Evolutionary conservation across 2,329 filamentous ascomycete species (phyloP).

Genomic region (Thielaviopsis euricoi): DNA sequence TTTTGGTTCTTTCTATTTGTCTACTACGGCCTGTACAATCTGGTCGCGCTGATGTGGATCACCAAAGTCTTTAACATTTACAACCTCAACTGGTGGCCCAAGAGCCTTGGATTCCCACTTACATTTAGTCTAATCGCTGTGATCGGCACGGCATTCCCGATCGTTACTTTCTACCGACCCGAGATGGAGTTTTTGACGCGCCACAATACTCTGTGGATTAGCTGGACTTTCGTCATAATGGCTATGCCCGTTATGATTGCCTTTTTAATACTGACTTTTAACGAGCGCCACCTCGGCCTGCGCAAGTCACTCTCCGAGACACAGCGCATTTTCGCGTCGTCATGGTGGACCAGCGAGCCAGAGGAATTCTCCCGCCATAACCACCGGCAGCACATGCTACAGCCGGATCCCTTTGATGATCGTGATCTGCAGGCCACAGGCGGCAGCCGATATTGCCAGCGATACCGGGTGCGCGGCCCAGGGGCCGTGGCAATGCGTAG

Average conservation of each 20-base stretch:
- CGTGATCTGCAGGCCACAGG: constrained; percentile 12
- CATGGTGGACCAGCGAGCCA: constrained; percentile 47
- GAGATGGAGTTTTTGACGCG: constrained; percentile 35
- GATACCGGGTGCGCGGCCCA: constrained; percentile 8
- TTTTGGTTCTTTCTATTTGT: constrained; percentile 58
- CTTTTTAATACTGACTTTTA: constrained; percentile 44
- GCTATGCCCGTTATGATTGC: constrained; percentile 50
- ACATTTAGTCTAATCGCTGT: constrained; percentile 45
- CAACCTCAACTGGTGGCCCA: constrained; percentile 55
- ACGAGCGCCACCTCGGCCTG: constrained; percentile 45
- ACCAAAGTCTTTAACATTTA: constrained; percentile 58
- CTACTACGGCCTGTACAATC: constrained; percentile 53
- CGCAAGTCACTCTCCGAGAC: constrained; percentile 47
- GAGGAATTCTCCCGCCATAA: constrained; percentile 28
- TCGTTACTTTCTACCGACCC: constrained; percentile 41
- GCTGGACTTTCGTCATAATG: constrained; percentile 56
- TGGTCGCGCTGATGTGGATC: constrained; percentile 53
- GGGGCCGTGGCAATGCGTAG: constrained; percentile 27
- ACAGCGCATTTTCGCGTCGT: constrained; percentile 48
- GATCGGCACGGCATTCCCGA: constrained; percentile 40
- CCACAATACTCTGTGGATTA: constrained; percentile 53
- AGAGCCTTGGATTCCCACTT: constrained; percentile 45
- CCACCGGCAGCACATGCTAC: constrained; percentile 20
- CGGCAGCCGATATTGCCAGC: not conserved
- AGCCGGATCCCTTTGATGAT: constrained; percentile 10